Conservation (phyloP, 2,329 filamentous ascomycete genomes). For the Sporothrix variecibatus region DNA sequence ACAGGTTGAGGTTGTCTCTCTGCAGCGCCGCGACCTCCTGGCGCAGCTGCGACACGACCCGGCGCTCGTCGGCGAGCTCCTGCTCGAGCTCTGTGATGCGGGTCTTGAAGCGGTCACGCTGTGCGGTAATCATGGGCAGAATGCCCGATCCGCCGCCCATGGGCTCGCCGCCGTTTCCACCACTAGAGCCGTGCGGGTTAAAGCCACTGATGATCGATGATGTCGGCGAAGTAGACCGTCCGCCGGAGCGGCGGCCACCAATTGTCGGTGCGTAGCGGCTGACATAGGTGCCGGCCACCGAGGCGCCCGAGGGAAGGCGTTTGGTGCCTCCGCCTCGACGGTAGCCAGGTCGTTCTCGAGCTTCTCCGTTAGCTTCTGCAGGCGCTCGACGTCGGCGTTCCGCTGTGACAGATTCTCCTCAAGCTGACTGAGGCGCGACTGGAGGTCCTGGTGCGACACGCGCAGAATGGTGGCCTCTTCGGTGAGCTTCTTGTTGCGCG, state of each 20-base stretch:
- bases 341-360: constrained; percentile 89
- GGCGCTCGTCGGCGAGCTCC: constrained; percentile 82
- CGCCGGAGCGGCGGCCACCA: constrained; percentile 38
- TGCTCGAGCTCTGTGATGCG: constrained; percentile 88
- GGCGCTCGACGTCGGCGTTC: constrained; percentile 82
- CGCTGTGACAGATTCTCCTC: constrained; percentile 82
- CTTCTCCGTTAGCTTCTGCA: constrained; percentile 80
- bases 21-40: constrained; percentile 91
- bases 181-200: constrained; percentile 57
- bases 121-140: constrained; percentile 95
- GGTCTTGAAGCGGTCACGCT: constrained; percentile 97
- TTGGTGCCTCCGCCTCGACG: constrained; percentile 81
- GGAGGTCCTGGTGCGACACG: constrained; percentile 91
- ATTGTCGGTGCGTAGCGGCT: constrained; percentile 71
- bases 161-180: constrained; percentile 54
- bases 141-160: constrained; percentile 81
- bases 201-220: constrained; percentile 99
- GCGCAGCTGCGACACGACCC: constrained; percentile 78
- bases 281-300: constrained; percentile 87
- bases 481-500: constrained; percentile 93
- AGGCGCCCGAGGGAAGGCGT: constrained; percentile 88
- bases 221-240: constrained; percentile 75
- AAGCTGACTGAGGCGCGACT: constrained; percentile 73
- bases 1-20: constrained; percentile 92
- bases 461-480: constrained; percentile 91